These are phyloP conservation scores for Glebionis coronaria DNA, from an alignment of 129 eudicot species.

Conservation along the genomic window DNA sequence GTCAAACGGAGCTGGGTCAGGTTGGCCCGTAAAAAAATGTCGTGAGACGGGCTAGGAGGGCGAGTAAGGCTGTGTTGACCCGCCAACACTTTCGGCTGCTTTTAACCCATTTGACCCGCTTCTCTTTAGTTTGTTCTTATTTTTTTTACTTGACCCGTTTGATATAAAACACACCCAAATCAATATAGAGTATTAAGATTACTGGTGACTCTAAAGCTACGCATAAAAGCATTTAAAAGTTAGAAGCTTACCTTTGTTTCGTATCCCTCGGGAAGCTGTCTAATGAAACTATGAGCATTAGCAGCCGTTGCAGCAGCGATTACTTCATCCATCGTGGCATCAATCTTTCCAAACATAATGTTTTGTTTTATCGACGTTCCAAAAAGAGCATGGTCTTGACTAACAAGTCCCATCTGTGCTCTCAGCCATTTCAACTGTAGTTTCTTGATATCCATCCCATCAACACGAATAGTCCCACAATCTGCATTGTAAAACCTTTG, in stretches of 20 bases:
- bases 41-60: not conserved
- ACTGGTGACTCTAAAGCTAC: too few species aligned
- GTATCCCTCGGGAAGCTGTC: conserved; percentile 87
- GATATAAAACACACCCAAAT: not conserved
- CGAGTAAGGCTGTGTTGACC: not conserved
- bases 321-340: conserved; percentile 88
- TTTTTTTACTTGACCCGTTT: not conserved
- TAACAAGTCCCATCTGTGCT: conserved; percentile 83
- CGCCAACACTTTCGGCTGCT: not conserved
- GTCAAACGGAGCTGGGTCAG: not conserved
- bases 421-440: conserved; percentile 82
- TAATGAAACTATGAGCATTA: conserved; percentile 85
- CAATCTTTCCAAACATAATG: conserved; percentile 82
- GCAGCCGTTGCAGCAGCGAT: conserved; percentile 85
- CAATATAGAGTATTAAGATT: not conserved
- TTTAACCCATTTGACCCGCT: conserved; percentile 3
- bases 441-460: conserved; percentile 66
- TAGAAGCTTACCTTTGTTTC: conserved; percentile 69
- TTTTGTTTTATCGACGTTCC: conserved; percentile 90
- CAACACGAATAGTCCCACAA: conserved; percentile 58
- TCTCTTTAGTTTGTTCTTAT: not conserved
- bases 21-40: not conserved
- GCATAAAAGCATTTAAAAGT: not conserved
- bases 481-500: conserved; percentile 74
- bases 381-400: conserved; percentile 92